Evolutionary conservation across 805 yeast genomes (phyloP), one percentile per base, ranked within the genome.

Genomic region (Kodamaea sagamina): DNA sequence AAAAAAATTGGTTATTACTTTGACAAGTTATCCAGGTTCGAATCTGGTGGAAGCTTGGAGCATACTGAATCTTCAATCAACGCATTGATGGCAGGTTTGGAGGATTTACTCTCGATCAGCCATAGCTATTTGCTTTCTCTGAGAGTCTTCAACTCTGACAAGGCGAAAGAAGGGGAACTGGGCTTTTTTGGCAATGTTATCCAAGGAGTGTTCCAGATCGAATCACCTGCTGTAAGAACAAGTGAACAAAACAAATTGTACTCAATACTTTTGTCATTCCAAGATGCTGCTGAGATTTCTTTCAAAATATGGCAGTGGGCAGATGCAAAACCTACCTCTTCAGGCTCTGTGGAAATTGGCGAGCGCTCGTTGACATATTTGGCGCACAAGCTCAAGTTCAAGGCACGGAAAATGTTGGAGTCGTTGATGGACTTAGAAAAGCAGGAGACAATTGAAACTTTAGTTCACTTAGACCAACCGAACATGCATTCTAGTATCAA

Each of bases 191-290:
- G 84, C 0, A 75, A 77, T 42, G 84, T 82, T 17, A 84, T 86
- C 42, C 86, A 84, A 48, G 93, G 93, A 1, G 95, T 86, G 0
- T 84, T 86, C 55, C 84, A 79, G 43, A 78, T 81, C 10, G 95
- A 86, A 49, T 72, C 86, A 1, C 85, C 84, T 0, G 68, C 71
- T 44, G 62, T 73, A 25, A 54, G 77, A 41, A 64, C 76, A 13
- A 72, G 77, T 10, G 79, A 75, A 22, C 77, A 75, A 35, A 76
- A 72, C 43, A 80, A 79, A 48, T 63, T 82, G 15, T 69, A 75
- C 46, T 72, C 82, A 1, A 72, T 86, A 4, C 61, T 84, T n/a
- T 66, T 78, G 36, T 76, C 89, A 4, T 77, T 88, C 57, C 82
- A 79, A 44, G 79, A 76, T 46, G 79, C 86, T 1, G 74, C 79